These are phyloP conservation scores for Podila verticillata DNA, from an alignment of 192 early-diverging fungal genomes.

Conservation along the genomic window DNA sequence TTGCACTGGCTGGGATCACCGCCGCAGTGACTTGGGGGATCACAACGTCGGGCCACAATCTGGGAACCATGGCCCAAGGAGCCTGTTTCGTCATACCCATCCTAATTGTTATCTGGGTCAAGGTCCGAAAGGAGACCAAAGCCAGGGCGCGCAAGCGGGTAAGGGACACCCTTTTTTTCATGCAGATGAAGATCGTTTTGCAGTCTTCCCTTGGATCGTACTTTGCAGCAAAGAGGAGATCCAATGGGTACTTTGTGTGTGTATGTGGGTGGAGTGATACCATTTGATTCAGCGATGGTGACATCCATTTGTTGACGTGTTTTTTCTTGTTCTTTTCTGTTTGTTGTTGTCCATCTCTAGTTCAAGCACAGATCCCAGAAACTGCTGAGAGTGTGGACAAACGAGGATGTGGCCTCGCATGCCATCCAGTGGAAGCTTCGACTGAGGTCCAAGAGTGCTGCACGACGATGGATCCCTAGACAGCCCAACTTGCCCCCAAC, in stretches of 20 bases:
- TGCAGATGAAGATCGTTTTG: background rate
- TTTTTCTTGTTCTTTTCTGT: background rate
- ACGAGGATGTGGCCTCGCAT: constrained; percentile 16
- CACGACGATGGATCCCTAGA: constrained; percentile 6
- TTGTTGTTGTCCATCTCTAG: background rate
- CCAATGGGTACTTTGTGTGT: background rate
- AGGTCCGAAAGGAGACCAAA: constrained; percentile 14
- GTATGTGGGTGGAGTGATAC: background rate
- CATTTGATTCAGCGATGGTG: background rate
- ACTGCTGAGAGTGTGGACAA: constrained; percentile 35
- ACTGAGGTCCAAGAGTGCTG: constrained; percentile 11
- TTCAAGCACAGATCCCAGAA: constrained; percentile 43
- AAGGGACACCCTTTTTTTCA: background rate
- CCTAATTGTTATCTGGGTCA: constrained; percentile 30
- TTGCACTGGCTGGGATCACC: background rate
- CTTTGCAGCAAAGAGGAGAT: no score
- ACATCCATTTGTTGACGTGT: background rate
- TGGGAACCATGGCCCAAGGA: constrained; percentile 23
- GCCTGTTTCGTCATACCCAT: constrained; percentile 32
- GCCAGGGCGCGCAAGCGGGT: constrained; percentile 20
- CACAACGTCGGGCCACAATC: constrained; percentile 8
- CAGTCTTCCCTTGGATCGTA: no score
- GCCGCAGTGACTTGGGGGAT: constrained; percentile 1
- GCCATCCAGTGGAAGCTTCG: constrained; percentile 49
- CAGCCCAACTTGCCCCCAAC: no score